Evolutionary conservation across 495 filamentous ascomycete genomes (phyloP), one percentile per base, ranked within the genome.

Genomic region (Penicillium flavigenum): DNA sequence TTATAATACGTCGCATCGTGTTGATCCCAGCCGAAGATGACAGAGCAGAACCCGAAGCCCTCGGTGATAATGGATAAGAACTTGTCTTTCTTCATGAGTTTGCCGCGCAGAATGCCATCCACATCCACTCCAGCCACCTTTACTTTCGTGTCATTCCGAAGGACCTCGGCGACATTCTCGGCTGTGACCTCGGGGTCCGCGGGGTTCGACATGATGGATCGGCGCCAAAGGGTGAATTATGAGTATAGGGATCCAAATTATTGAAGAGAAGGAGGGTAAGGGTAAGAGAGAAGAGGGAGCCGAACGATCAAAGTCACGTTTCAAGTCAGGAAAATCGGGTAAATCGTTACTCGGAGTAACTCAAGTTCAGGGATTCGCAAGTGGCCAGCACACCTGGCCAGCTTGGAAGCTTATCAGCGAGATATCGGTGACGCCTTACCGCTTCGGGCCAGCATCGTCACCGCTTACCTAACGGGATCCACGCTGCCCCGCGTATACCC

Each of bases 11-110:
- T 94, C 68, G 81, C 79, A 65, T 98, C 94, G 73, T 97, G 93
- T 90, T 96, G 96, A 63, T 98, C 94, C 93, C 93, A 97, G 64
- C 92, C 94, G 64, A 96, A 97, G 36, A 98, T 83, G 53, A 97
- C 91, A 4, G 89, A 93, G 79, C 94, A 98, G 79, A 97, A 98
- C 19, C 94, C 94, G 63, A 98, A 98, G 46, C 94, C 94, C 42
- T 86, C 81, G 46, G 84, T 70, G 22, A 86, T 87, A 49, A 98
- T 83, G 8, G 88, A 91, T 5, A 97, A 74, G 74, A 98, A 98
- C 75, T 98, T 98, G 69, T 88, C 89, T 78, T 96, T 97, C 62
- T 92, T 89, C 68, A 98, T 86, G 41, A 98, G 82, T 76, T 98
- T 98, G 54, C 94, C 94, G 17, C 94, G 90, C 26, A 96, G 81